Evolutionary conservation across 768 basidiomycete genomes (phyloP).

Genomic region (Tricholomella constricta): DNA sequence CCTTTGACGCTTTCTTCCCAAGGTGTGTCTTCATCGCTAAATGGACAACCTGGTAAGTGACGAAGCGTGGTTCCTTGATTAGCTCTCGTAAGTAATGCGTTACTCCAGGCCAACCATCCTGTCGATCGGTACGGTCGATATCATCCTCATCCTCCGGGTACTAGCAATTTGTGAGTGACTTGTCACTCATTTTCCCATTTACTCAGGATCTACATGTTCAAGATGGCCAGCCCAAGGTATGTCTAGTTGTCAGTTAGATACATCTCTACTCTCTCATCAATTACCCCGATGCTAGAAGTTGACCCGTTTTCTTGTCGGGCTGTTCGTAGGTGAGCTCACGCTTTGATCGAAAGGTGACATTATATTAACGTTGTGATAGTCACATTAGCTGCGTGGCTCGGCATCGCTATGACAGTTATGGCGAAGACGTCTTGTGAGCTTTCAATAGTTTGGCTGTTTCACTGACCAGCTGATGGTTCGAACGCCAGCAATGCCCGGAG

Average conservation of each 20-base stretch:
- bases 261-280: background rate
- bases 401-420: slow-evolving; percentile 6
- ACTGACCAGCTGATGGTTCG: background rate
- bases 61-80: background rate
- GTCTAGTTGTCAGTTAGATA: background rate
- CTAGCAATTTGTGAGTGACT: slow-evolving; percentile 22
- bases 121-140: slow-evolving; percentile 22
- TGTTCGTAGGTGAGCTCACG: slow-evolving; percentile 1
- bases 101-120: slow-evolving; percentile 21
- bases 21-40: slow-evolving; percentile 22
- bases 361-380: background rate
- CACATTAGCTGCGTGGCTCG: slow-evolving; percentile 3
- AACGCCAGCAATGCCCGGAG: slow-evolving; percentile 13
- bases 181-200: background rate
- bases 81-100: background rate
- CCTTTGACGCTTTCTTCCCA: background rate
- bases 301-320: background rate
- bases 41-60: slow-evolving; percentile 22
- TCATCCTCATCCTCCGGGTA: slow-evolving; percentile 26
- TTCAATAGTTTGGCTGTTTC: background rate
- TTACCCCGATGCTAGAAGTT: background rate
- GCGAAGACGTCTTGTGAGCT: background rate
- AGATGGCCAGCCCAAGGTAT: slow-evolving; percentile 18
- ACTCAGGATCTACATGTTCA: too few relatives aligned
- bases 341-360: background rate